These are phyloP conservation scores for Penicillium sclerotiorum DNA, from an alignment of 2,329 filamentous ascomycete genomes.

Conservation along the genomic window DNA sequence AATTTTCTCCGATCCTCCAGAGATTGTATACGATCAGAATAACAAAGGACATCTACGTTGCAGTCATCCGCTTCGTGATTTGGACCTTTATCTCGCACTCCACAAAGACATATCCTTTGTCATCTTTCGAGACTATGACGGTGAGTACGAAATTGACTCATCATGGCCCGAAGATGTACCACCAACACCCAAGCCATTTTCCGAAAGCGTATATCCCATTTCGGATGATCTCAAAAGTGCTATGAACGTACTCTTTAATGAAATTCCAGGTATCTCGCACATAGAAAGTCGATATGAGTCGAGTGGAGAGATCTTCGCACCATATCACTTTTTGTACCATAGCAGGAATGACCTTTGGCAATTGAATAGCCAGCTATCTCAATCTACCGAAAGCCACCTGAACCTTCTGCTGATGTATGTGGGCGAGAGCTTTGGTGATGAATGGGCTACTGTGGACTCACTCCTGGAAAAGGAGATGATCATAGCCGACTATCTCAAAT, in stretches of 20 bases:
- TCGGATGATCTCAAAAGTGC: not conserved
- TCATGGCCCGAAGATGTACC: not conserved
- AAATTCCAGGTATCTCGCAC: not conserved
- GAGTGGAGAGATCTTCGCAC: not conserved
- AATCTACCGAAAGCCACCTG: not conserved
- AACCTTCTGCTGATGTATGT: not conserved
- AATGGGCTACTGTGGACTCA: not conserved
- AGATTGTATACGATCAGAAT: not conserved
- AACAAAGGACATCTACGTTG: not conserved
- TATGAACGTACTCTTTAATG: not conserved
- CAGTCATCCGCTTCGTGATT: not conserved
- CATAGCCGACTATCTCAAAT: constrained; percentile 1
- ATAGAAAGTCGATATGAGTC: not conserved
- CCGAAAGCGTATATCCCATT: not conserved
- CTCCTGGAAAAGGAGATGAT: not conserved
- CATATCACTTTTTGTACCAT: not conserved
- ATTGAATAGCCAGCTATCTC: not conserved
- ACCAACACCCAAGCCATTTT: not conserved
- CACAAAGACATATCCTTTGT: not conserved
- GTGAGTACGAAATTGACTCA: not conserved
- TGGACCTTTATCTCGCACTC: not conserved
- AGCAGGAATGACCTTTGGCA: not conserved
- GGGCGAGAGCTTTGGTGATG: not conserved
- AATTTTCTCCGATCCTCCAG: not conserved
- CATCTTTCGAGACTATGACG: not conserved